Base-by-base conservation (phyloP, 2,329 filamentous ascomycete species). In the Fusarium concolor region DNA sequence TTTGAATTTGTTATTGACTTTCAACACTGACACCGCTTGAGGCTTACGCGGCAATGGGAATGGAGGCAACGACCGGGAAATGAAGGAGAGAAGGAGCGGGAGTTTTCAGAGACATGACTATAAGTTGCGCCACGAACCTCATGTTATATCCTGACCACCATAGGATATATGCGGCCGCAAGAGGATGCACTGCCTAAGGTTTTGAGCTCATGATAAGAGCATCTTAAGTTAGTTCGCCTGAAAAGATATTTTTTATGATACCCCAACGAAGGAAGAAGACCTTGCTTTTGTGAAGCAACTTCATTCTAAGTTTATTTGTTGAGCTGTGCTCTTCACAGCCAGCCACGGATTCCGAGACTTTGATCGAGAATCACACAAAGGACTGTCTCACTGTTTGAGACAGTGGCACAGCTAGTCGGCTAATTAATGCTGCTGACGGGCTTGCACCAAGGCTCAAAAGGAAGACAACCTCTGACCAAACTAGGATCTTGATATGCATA, bases 41-140 rank as follows among this genome's bases (percentile, higher is more conserved):
- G 15, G 57, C 42, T 62, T 62, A 63, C 59, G 59, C 42, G 59
- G 59, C 59, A 45, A 15, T 47, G 57, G 49, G 59, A 62, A 62
- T 62, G 59, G 49, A 63, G 49, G 57, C 59, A 55, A 62, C 29
- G 26, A 26, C 18, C 12, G 31, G 26, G 57, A 47, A 56, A 62
- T 62, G 49, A 29, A 14, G 29, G 39, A 62, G 43, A 28, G 31
- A 56, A 63, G 31, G 55, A 57, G 33, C 26, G 38, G 17, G 14
- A 24, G 26, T 26, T 62, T 63, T 43, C 12, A 33, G 59, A 63
- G 59, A 62, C 59, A 62, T 44, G 38, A 43, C 43, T 29, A 29
- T 15, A 14, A 33, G 29, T 41, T 29, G n/a, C 22, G 41, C 43
- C 28, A 33, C 12, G 15, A 52, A 39, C n/a, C 20, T 22, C 42